Conservation (phyloP, 495 filamentous ascomycete species). For the Geopyxis carbonaria region DNA sequence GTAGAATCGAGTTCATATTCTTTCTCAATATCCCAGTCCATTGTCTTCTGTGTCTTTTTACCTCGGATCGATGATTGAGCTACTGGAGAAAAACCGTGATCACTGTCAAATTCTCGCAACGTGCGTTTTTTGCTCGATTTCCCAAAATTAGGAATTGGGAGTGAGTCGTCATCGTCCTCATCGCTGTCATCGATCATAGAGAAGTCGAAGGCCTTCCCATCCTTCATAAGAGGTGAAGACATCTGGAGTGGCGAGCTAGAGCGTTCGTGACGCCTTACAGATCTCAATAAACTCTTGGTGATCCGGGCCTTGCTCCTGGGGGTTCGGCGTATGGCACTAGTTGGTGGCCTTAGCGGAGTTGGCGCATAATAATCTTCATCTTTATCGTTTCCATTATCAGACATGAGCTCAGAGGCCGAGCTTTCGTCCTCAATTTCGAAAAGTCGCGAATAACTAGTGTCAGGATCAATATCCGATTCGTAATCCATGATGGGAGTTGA, state of each 20-base stretch:
- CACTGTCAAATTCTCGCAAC: too few relatives aligned
- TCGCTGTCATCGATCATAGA: too few relatives aligned
- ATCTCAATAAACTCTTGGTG: not conserved
- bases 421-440: slow-evolving; percentile 1
- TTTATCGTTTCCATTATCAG: not conserved
- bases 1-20: too few relatives aligned
- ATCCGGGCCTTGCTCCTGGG: slow-evolving; percentile 2
- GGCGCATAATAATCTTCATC: not conserved
- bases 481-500: not conserved
- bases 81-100: too few relatives aligned
- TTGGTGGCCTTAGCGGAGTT: not conserved
- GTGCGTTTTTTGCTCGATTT: too few relatives aligned
- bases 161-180: too few relatives aligned
- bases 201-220: not conserved
- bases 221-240: slow-evolving; percentile 1
- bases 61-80: too few relatives aligned
- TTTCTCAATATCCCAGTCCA: too few relatives aligned
- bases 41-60: too few relatives aligned
- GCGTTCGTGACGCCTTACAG: not conserved
- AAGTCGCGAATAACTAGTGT: not conserved
- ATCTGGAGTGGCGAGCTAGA: not conserved
- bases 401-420: not conserved
- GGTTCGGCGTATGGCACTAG: slow-evolving; percentile 1
- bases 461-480: not conserved
- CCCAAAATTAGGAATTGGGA: too few relatives aligned